Evolutionary conservation across 768 basidiomycete species (phyloP), one percentile per base, ranked within the genome.

Genomic region (Dioszegia aurantiaca): DNA sequence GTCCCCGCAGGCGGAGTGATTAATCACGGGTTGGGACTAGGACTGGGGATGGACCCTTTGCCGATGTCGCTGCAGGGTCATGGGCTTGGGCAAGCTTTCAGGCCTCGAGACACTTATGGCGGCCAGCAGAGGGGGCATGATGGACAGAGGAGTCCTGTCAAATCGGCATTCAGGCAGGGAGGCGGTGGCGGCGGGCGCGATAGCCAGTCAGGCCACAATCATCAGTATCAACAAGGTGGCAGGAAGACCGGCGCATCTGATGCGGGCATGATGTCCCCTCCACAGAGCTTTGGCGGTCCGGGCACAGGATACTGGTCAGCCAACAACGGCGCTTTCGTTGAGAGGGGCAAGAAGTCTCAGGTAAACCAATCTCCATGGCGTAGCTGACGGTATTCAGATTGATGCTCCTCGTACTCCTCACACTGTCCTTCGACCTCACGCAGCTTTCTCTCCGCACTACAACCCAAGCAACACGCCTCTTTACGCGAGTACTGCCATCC

Each of bases 281-380:
- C 43, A 9, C 23, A 19, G 26, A 23, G 19, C 23, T 47, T 30
- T 19, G 46, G 26, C 2, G 46, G 27, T 17, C 17, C 17, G 17
- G 46, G 26, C 11, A 9, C 4, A 5, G 23, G 46, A 2, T 47
- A 12, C 30, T 47, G 46, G 46, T 28, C 46, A 3, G 19, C 27
- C 30, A 30, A 31, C 30, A 31, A 31, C 31, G 46, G 46, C 17
- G n/a, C 46, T 31, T 47, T 47, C 24, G 28, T 47, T 19, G 46
- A 47, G 46, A 26, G 46, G 16, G 46, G 46, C 30, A 47, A 47
- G n/a, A 47, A 47, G 28, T 9, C 30, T 9, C 9, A 19, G 19
- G 43, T 44, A 24, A 44, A 23, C 26, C 17, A 17, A 17, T 11
- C 6, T 44, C 16, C 21, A 3, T 6, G 46, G 9, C n/a, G 4